Evolutionary conservation across 371 early-diverging fungal species (phyloP), one percentile per base, ranked within the genome.

Genomic region (Modicella reniformis): DNA sequence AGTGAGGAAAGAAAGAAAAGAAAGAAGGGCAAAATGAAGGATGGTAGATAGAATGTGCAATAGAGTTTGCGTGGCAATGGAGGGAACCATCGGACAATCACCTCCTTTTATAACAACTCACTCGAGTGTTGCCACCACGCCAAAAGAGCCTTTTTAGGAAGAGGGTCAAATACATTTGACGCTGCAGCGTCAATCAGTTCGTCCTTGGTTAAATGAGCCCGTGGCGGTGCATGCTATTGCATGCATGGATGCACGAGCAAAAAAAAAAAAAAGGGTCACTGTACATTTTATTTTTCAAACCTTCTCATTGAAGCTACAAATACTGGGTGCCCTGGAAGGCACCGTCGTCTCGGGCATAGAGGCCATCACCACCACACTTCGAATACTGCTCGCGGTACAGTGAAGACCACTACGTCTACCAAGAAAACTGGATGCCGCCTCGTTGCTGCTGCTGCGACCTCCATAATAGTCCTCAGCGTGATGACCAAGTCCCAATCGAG

Each of bases 241-340:
- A n/a, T n/a, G n/a, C n/a, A n/a, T n/a, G n/a, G n/a, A n/a, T n/a
- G n/a, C n/a, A n/a, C n/a, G 37, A 37, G 37, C 8, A 37, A 37
- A 13, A 37, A 6, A 37, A 37, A 19, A 1, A 29, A 21, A 1
- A 29, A 19, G 50, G 59, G 41, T 21, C 19, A 19, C 49, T 15
- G 25, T 25, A 23, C 28, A 9, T 25, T 26, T n/a, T 37, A n/a
- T 41, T 73, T 73, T 40, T 73, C 73, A 12, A 25, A 33, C 30
- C 73, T 53, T 4, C 53, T 49, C 67, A 41, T 54, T 59, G 28
- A 63, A 63, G 44, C 74, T 73, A 25, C 67, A 40, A 3, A 74
- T 60, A 40, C 74, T 74, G 28, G 74, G 68, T 2, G 68, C 60
- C n/a, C 74, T 51, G 23, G 74, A 68, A 10, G 63, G 63, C 30